Evolutionary conservation across 2,329 filamentous ascomycete genomes (phyloP).

Genomic region (Aurifilum marmelostoma): DNA sequence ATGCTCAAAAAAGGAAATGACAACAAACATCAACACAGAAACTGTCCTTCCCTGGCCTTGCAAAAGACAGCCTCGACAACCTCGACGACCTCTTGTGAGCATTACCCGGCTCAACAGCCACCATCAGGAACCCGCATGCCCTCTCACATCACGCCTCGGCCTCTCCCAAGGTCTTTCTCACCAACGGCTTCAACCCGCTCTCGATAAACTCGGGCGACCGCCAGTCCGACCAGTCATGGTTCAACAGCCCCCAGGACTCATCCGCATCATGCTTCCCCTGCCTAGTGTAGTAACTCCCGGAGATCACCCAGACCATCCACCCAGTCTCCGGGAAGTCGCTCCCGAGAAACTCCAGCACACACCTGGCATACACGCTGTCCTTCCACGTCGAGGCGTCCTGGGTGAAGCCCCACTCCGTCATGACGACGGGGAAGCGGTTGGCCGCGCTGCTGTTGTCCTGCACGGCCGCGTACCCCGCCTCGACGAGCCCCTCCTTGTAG

Average conservation of each 20-base stretch:
- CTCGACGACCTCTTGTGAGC: background rate
- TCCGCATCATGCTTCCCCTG: slow-evolving; percentile 53
- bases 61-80: background rate
- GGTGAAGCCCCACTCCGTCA: slow-evolving; percentile 27
- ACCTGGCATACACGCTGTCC: slow-evolving; percentile 19
- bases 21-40: background rate
- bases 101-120: background rate
- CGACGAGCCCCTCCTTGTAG: slow-evolving; percentile 51
- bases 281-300: slow-evolving; percentile 61
- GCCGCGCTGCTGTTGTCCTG: slow-evolving; percentile 16
- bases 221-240: slow-evolving; percentile 44
- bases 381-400: slow-evolving; percentile 20
- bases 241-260: slow-evolving; percentile 53
- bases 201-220: slow-evolving; percentile 41
- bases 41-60: too few species aligned
- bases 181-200: slow-evolving; percentile 43
- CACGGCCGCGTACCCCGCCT: slow-evolving; percentile 57
- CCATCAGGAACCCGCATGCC: background rate
- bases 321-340: slow-evolving; percentile 42
- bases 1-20: background rate
- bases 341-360: slow-evolving; percentile 19
- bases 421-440: slow-evolving; percentile 40
- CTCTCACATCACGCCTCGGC: slow-evolving; percentile 17
- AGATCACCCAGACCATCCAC: slow-evolving; percentile 61
- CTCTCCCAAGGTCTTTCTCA: slow-evolving; percentile 40